Base-by-base conservation (phyloP, 257 asterid species). In the Eustoma russellianum region DNA sequence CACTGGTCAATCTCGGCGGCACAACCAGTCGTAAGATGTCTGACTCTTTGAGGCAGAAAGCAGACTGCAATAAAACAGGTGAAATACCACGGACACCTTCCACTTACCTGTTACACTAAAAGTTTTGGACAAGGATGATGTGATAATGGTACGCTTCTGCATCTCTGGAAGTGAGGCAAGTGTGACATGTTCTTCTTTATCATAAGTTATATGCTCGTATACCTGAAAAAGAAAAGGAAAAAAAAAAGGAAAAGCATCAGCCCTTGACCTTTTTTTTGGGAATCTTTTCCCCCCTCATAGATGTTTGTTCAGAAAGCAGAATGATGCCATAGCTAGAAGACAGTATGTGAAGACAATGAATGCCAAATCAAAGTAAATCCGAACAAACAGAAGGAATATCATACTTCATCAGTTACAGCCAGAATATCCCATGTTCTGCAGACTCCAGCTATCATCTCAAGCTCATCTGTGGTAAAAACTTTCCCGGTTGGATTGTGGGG, bases 401-500 rank as follows among this genome's bases (percentile, higher is more conserved):
- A 57, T 81, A 89, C 97, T 75, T 89, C 96, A 71, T 89, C 97
- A 9, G 96, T 89, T 60, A 86, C 86, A n/a, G 90, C 94, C 50
- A 89, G 70, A 63, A 79, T 68, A 64, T 89, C 89, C 72, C 72
- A 52, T 56, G 69, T 70, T 68, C 55, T 69, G 86, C 97, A 89
- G 61, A 83, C 93, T 69, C 65, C 85, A 57, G 95, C 94, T 70
- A 89, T 81, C 50, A 78, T 68, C 79, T 81, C 90, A 51, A 89
- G 95, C 83, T 89, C 97, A 56, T 71, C 80, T 76, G 53, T 66
- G 60, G 77, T 54, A 77, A 83, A 89, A 55, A 86, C 84, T 77
- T 89, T 89, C 46, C 97, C 97, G 33, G 95, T 89, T 33, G 97
- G 97, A 56, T 89, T 89, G 79, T 89, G 97, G 66, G 97, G 97